Base-by-base conservation (phyloP, 164 flowering plant species). In the Nymphaea colorata region DNA sequence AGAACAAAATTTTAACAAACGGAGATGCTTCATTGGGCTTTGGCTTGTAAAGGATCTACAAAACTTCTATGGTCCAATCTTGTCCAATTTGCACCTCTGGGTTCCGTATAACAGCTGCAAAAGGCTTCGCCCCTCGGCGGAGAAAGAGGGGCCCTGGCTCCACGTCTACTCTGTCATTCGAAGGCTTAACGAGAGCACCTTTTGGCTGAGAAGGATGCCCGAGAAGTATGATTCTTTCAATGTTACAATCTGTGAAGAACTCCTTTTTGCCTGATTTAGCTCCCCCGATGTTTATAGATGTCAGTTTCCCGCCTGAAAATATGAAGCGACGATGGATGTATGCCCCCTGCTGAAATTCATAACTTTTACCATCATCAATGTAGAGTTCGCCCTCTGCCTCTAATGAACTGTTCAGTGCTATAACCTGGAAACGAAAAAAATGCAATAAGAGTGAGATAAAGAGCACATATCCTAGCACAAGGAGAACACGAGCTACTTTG, bases 371-470 rank as follows among this genome's bases (percentile, higher is more conserved):
- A 70, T 95, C 99, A 70, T 92, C 98, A 15, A 92, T 47, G 59
- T 95, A 95, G 45, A 95, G 89, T 69, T 89, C 93, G 51, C 99
- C 99, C 82, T 89, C 99, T 17, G 99, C 99, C 44, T 70, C 84
- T 70, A 69, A 73, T 65, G 98, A 85, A 74, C 89, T 79, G 72
- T 95, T 87, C 16, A 92, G 83, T 17, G 97, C 98, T 18, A 95
- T 83, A 70, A 95, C 98, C 98, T 95, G 62, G 53, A 73, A 69
- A 25, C 36, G 36, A 25, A 71, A 41, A n/a, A 60, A 0, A 68
- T 25, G 59, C 43, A 60, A 7, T 53, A 67, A 17, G 67, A 16
- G 43, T 62, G 59, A 59, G 25, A 25, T 25, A 25, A 25, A 25
- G 36, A 25, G 36, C 1, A 25, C 0, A 25, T 25, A 25, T 25